Percentiles rank a stretch among this genome's conserved stretches.
Evolutionary conservation across 768 basidiomycete genomes (phyloP).

Genomic region (Lactarius sanguifluus): DNA sequence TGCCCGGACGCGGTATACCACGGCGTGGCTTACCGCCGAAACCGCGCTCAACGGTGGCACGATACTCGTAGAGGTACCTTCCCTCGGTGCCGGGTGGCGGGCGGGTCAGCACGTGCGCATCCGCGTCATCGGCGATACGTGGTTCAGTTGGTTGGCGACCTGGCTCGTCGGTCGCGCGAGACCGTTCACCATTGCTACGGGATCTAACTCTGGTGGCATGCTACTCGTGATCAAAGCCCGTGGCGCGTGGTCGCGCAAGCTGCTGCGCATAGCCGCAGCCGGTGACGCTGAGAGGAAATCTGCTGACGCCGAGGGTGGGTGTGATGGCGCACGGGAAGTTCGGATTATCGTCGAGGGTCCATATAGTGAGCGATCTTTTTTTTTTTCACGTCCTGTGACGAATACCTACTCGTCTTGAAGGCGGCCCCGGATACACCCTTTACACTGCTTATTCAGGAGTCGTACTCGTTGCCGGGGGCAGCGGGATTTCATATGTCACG

Average conservation of each 20-base stretch:
- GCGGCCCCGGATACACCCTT: slow-evolving; percentile 47
- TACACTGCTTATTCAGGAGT: slow-evolving; percentile 52
- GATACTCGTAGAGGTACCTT: slow-evolving; percentile 48
- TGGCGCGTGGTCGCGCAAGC: slow-evolving; percentile 50
- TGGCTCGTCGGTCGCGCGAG: slow-evolving; percentile 23
- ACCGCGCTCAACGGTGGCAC: slow-evolving; percentile 42
- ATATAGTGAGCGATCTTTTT: slow-evolving; percentile 39
- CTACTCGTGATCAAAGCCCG: slow-evolving; percentile 50
- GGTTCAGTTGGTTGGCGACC: slow-evolving; percentile 36
- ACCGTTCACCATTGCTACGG: slow-evolving; percentile 49
- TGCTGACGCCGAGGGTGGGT: slow-evolving; percentile 13
- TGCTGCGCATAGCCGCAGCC: slow-evolving; percentile 41
- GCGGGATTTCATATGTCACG: slow-evolving; percentile 59
- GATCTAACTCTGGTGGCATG: slow-evolving; percentile 44
- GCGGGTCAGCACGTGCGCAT: slow-evolving; percentile 62
- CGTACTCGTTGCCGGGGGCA: slow-evolving; percentile 58
- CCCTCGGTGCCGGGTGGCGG: slow-evolving; percentile 52
- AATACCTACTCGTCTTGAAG: slow-evolving; percentile 32
- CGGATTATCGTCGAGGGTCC: slow-evolving; percentile 54
- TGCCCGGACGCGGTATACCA: slow-evolving; percentile 45
- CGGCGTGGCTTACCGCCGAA: slow-evolving; percentile 47
- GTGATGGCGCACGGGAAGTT: slow-evolving; percentile 30
- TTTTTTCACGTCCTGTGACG: neutral
- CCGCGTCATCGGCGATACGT: slow-evolving; percentile 44
- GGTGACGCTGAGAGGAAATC: slow-evolving; percentile 34